These are phyloP conservation scores for Hypoxylon fuscum DNA, from an alignment of 495 filamentous ascomycete species.

Conservation along the genomic window DNA sequence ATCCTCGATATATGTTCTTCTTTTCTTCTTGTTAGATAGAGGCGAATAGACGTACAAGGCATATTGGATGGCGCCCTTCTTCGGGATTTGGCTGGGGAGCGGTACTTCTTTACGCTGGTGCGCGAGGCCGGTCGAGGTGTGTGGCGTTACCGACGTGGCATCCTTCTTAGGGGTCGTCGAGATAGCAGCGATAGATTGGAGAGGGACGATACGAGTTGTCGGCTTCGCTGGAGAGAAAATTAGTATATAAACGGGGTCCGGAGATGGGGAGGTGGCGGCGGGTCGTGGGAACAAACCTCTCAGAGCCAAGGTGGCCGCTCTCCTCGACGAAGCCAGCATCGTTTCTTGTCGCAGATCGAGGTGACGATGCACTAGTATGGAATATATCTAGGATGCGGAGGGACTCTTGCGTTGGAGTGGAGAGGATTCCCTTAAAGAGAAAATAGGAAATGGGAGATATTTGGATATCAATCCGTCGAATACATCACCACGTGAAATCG, in stretches of 20 bases:
- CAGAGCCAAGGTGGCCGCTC: conserved; percentile 71
- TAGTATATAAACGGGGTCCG: not conserved
- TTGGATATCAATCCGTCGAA: conserved; percentile 30
- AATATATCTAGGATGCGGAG: conserved; percentile 6
- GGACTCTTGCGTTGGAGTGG: conserved; percentile 33
- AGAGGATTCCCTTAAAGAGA: conserved; percentile 32
- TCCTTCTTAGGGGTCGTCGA: conserved; percentile 68
- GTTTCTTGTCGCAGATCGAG: conserved; percentile 25
- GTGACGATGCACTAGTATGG: conserved; percentile 8
- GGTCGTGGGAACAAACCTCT: conserved; percentile 64
- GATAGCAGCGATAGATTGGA: conserved; percentile 66
- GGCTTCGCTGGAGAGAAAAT: conserved; percentile 64
- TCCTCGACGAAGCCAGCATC: conserved; percentile 73
- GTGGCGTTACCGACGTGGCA: conserved; percentile 58
- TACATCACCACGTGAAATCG: conserved; percentile 20
- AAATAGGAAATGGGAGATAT: not conserved
- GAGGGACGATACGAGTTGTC: conserved; percentile 64
- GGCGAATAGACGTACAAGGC: conserved; percentile 74
- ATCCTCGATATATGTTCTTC: not conserved
- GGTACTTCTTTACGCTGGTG: conserved; percentile 74
- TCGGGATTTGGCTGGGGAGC: conserved; percentile 88
- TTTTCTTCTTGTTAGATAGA: not conserved
- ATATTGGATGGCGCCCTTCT: conserved; percentile 96
- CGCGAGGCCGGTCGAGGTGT: conserved; percentile 51
- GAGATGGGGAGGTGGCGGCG: conserved; percentile 3